These are phyloP conservation scores for Diaporthe vaccinii DNA, from an alignment of 2,329 filamentous ascomycete species.

Conservation along the genomic window DNA sequence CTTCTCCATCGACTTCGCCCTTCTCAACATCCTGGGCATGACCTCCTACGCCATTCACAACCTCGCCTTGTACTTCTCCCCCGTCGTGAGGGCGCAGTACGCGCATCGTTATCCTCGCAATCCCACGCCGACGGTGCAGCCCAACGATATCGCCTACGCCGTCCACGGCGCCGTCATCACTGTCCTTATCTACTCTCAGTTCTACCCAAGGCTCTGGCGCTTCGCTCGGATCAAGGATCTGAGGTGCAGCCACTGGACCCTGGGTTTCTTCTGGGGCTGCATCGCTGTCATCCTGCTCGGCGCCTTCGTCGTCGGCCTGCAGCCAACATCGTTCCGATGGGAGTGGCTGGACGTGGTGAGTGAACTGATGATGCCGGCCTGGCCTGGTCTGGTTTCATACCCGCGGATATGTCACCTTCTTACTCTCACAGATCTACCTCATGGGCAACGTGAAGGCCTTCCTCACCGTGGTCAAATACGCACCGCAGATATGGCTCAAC, in stretches of 20 bases:
- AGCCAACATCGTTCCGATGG: constrained; percentile 10
- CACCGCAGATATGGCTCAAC: constrained; percentile 37
- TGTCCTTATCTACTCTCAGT: constrained; percentile 36
- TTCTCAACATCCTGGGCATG: constrained; percentile 33
- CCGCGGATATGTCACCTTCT: constrained; percentile 8
- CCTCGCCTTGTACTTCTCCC: constrained; percentile 1
- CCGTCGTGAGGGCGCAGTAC: constrained; percentile 32
- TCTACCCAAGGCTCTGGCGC: constrained; percentile 31
- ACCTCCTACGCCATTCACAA: constrained; percentile 31
- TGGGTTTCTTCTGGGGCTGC: constrained; percentile 32
- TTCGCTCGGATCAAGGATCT: neutral
- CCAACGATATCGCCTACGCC: constrained; percentile 37
- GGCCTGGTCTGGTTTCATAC: neutral
- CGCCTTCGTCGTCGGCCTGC: constrained; percentile 6
- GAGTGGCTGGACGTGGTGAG: constrained; percentile 36
- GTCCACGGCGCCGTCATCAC: constrained; percentile 32
- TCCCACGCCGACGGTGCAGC: constrained; percentile 31
- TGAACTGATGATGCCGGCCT: neutral
- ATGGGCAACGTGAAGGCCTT: constrained; percentile 37
- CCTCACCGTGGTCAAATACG: constrained; percentile 39
- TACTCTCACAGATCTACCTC: constrained; percentile 35
- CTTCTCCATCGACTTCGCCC: constrained; percentile 35
- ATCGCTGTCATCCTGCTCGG: constrained; percentile 17
- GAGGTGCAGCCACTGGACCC: constrained; percentile 27
- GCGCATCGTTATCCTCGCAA: constrained; percentile 23